Percentiles rank a stretch among this genome's conserved stretches.
These are phyloP conservation scores for Vanrija sp. DNA, from an alignment of 1,284 basidiomycete species.

Conservation along the genomic window DNA sequence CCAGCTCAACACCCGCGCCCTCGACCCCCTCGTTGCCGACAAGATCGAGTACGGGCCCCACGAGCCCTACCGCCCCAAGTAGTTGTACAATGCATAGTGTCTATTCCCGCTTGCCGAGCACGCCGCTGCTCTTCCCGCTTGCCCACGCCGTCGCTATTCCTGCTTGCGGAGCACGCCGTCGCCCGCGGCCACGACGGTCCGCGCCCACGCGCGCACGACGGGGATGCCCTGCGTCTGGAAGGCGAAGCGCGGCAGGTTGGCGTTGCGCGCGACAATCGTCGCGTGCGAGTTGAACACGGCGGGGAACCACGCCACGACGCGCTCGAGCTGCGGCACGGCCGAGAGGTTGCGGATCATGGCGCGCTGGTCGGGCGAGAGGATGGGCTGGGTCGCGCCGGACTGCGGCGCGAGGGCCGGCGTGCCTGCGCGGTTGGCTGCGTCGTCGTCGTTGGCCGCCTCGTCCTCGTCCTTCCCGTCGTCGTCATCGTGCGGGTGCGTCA, in stretches of 20 bases:
- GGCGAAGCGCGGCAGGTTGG: conserved; percentile 14
- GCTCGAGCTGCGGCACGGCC: conserved; percentile 30
- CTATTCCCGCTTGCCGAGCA: not conserved
- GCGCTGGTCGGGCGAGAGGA: conserved; percentile 31
- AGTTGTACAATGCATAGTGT: not conserved
- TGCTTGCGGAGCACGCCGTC: not conserved
- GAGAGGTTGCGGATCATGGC: conserved; percentile 32
- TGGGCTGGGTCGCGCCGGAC: conserved; percentile 10
- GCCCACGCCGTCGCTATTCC: not conserved
- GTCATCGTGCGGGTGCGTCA: not conserved
- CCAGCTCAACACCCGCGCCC: conserved; percentile 34
- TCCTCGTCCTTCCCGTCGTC: not conserved
- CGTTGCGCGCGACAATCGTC: conserved; percentile 32
- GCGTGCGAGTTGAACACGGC: conserved; percentile 42
- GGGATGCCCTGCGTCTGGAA: conserved; percentile 32
- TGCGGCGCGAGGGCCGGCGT: not conserved
- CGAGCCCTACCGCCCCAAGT: conserved; percentile 10
- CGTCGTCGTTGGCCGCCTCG: not conserved
- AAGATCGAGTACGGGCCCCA: conserved; percentile 23
- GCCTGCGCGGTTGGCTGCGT: not conserved
- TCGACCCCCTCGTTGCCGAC: conserved; percentile 27
- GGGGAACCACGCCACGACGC: conserved; percentile 42
- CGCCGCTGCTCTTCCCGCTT: not conserved
- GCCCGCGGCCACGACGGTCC: conserved; percentile 15
- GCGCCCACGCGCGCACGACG: conserved; percentile 29